Conservation (phyloP, 495 filamentous ascomycete genomes). For the Neohortaea acidophila region DNA sequence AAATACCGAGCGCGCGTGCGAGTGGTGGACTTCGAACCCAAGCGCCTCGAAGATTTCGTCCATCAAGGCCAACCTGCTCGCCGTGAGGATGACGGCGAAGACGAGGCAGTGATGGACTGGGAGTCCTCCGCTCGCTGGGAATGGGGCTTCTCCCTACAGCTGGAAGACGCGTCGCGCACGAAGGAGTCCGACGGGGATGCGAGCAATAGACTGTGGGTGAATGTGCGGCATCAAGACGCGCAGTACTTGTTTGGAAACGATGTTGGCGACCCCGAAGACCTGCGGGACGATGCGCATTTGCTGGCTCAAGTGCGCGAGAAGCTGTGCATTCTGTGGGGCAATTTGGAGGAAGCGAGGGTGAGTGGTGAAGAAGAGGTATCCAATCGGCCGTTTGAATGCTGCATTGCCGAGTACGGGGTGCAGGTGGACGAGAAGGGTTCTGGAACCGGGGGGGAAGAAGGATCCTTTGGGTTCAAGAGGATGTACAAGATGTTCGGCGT, state of each 20-base stretch:
- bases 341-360: conserved; percentile 57
- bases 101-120: conserved; percentile 10
- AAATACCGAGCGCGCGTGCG: conserved; percentile 54
- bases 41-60: conserved; percentile 58
- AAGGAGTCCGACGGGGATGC: background rate
- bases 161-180: conserved; percentile 20
- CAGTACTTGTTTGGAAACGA: conserved; percentile 16
- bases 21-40: conserved; percentile 69
- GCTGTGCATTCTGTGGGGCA: conserved; percentile 72
- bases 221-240: conserved; percentile 11
- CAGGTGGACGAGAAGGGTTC: conserved; percentile 13
- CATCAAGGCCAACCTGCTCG: conserved; percentile 7
- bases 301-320: conserved; percentile 47
- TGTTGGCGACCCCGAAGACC: conserved; percentile 19
- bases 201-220: conserved; percentile 3
- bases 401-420: conserved; percentile 46
- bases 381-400: conserved; percentile 42
- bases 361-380: conserved; percentile 33
- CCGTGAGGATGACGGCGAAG: conserved; percentile 12
- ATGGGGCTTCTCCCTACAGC: conserved; percentile 25
- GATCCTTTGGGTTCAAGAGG: conserved; percentile 30
- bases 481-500: conserved; percentile 42
- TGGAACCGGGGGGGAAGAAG: conserved; percentile 20
- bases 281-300: conserved; percentile 34
- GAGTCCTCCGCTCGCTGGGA: conserved; percentile 19